Evolutionary conservation across 345 rosid species (phyloP).

Genomic region (Linum tenue): DNA sequence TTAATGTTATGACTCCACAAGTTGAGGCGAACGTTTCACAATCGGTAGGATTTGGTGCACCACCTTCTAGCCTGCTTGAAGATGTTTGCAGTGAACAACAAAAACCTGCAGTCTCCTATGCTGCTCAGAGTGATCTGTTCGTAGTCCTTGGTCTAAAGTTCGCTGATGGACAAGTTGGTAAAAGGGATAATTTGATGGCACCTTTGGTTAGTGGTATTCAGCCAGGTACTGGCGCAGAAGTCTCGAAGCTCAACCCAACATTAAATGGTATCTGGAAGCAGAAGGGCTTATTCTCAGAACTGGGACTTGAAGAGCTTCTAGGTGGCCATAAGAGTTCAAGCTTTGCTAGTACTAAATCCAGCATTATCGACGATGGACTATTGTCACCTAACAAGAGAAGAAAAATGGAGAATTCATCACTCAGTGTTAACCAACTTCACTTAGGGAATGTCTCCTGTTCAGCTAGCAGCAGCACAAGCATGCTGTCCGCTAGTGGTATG

Average conservation of each 20-base stretch:
- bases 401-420: slow-evolving; percentile 36
- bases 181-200: slow-evolving; percentile 25
- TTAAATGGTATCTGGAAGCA: slow-evolving; percentile 22
- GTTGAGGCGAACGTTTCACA: slow-evolving; percentile 18
- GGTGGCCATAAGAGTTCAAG: slow-evolving; percentile 30
- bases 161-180: slow-evolving; percentile 14
- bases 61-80: slow-evolving; percentile 18
- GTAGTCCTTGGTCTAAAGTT: slow-evolving; percentile 33
- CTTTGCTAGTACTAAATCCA: slow-evolving; percentile 20
- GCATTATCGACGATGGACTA: slow-evolving; percentile 24
- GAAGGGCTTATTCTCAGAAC: slow-evolving; percentile 71
- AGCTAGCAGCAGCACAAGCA: slow-evolving; percentile 21
- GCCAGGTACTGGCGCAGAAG: slow-evolving; percentile 10
- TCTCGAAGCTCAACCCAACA: slow-evolving; percentile 25
- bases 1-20: slow-evolving; percentile 14
- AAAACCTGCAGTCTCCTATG: slow-evolving; percentile 20
- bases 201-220: slow-evolving; percentile 15
- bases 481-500: slow-evolving; percentile 16
- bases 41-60: slow-evolving; percentile 14
- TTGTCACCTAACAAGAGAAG: slow-evolving; percentile 37
- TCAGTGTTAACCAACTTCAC: slow-evolving; percentile 20
- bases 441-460: slow-evolving; percentile 22
- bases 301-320: slow-evolving; percentile 57
- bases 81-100: slow-evolving; percentile 16
- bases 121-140: slow-evolving; percentile 36